Conservation (phyloP, 1,284 basidiomycete species). For the Ceratobasidium theobromae region DNA sequence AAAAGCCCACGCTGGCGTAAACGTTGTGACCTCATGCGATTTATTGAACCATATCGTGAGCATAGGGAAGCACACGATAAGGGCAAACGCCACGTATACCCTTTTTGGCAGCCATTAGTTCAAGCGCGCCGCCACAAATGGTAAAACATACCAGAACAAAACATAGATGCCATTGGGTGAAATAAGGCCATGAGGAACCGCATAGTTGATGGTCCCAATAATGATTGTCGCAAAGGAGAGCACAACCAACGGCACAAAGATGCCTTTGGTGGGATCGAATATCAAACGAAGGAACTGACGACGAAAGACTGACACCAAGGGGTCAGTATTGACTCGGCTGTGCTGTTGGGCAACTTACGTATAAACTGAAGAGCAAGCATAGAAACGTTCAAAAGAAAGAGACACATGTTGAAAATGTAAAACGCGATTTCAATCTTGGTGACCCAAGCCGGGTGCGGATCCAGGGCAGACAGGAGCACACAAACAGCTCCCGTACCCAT, state of each 20-base stretch:
- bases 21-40: conserved; percentile 25
- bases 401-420: conserved; percentile 29
- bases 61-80: conserved; percentile 7
- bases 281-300: conserved; percentile 19
- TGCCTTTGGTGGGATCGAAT: conserved; percentile 31
- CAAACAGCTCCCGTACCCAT: conserved; percentile 21
- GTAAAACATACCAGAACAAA: background rate
- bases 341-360: background rate
- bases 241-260: conserved; percentile 32
- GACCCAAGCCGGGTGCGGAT: conserved; percentile 4
- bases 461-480: conserved; percentile 7
- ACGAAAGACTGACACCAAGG: background rate
- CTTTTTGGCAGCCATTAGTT: background rate
- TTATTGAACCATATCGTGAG: conserved; percentile 32
- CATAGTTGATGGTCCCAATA: conserved; percentile 29
- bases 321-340: background rate
- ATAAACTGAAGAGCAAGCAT: conserved; percentile 1
- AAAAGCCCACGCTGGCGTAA: conserved; percentile 35
- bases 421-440: conserved; percentile 28
- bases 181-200: conserved; percentile 7
- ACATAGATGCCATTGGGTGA: background rate
- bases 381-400: conserved; percentile 30
- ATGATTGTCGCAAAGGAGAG: conserved; percentile 29
- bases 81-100: background rate
- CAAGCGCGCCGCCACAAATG: background rate